phyloP scores from a whole-genome alignment of 768 basidiomycete genomes.

The Imleria badia region DNA sequence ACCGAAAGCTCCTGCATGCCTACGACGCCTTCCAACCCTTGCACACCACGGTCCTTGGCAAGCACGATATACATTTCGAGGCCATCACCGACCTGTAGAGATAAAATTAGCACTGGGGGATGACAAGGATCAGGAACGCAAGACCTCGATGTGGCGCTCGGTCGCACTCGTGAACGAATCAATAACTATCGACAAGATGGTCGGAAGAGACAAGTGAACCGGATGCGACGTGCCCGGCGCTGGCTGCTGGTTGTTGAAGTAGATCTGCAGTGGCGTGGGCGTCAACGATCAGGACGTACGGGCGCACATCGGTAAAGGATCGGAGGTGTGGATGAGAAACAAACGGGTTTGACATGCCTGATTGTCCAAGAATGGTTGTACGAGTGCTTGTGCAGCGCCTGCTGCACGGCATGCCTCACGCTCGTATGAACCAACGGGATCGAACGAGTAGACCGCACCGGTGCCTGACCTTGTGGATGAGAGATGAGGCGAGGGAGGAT shows the following conservation, averaged over 20 bases:
- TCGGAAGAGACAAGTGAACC: constrained; percentile 73
- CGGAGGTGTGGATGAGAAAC: constrained; percentile 34
- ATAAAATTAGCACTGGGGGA: constrained; percentile 4
- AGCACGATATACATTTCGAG: constrained; percentile 90
- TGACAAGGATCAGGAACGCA: constrained; percentile 17
- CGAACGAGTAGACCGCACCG: constrained; percentile 99
- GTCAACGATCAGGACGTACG: constrained; percentile 26
- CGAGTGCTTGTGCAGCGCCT: constrained; percentile 89
- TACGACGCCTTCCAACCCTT: constrained; percentile 53
- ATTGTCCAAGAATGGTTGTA: constrained; percentile 98
- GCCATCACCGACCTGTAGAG: constrained; percentile 83
- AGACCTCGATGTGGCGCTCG: constrained; percentile 95
- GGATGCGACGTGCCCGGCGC: constrained; percentile 75
- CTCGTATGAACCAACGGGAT: constrained; percentile 98
- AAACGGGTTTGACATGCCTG: constrained; percentile 77
- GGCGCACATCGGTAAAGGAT: constrained; percentile 49
- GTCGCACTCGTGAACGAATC: constrained; percentile 98
- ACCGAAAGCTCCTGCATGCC: constrained; percentile 65
- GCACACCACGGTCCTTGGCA: constrained; percentile 60
- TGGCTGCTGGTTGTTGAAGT: constrained; percentile 93
- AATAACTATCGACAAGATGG: constrained; percentile 83
- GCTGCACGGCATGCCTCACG: constrained; percentile 96
- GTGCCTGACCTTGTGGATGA: constrained; percentile 53
- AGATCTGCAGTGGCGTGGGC: constrained; percentile 62
- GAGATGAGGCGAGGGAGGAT: background rate